Base-by-base conservation (phyloP, 208 protist genomes). In the Trypanosoma rangeli region DNA sequence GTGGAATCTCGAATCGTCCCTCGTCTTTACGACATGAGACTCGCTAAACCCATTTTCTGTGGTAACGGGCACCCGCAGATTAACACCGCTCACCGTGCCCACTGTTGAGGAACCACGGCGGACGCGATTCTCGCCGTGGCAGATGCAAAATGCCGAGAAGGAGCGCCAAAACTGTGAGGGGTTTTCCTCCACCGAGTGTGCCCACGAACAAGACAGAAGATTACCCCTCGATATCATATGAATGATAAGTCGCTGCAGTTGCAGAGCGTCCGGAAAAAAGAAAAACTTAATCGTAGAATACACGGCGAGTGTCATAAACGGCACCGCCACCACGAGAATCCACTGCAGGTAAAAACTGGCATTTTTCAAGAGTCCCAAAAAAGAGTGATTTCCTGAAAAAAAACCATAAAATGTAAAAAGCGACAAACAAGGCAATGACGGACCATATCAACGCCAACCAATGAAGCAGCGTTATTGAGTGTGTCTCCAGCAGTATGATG, bases 401-500 rank as follows among this genome's bases (percentile, higher is more conserved):
- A 68, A 54, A 8, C 77, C 76, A 59, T 69, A 78, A 7, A 85
- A 44, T 20, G 74, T 69, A 65, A 90, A 88, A 65, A 73, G 77
- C 33, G 87, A n/a, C 55, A 62, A 93, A 93, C 72, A 82, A 87
- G 29, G 81, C 80, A 58, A 74, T 76, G 28, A 89, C 77, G 7
- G 82, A 89, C 61, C 84, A 87, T 55, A 83, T 44, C 29, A 89
- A 84, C 52, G 79, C 84, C 50, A 66, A 35, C 83, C 87, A 93
- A 67, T 93, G 84, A 29, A 82, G 64, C 55, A 88, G 74, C 10
- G 77, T 94, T 65, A 95, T 86, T 37, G 63, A 83, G 74, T 95
- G 85, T 18, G 90, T 91, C 73, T 96, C 91, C n/a, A 88, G 79
- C 26, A 85, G 70, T 29, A 98, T 80, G 13, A 87, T 95, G 50